Evolutionary conservation across 2,329 filamentous ascomycete genomes (phyloP), one percentile per base, ranked within the genome.

Genomic region (Daldinia sp.): DNA sequence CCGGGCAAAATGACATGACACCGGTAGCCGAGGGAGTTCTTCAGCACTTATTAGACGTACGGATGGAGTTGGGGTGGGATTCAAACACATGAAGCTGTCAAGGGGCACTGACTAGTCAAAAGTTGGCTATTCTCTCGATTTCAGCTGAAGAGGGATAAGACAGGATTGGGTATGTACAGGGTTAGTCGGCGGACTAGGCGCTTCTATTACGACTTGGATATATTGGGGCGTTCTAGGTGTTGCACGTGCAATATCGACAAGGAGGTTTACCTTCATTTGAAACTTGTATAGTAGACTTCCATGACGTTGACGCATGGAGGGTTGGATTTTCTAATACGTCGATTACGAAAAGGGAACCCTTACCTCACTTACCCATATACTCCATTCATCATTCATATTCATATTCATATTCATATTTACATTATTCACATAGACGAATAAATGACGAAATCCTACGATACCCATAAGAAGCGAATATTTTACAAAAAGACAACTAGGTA

Each of bases 11-110:
- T 18, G 84, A 82, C 7, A 85, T 88, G 79, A 85, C 85, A 20
- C 86, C 86, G 4, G 84, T 88, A 13, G 84, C 86, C 0, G 87
- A 89, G 55, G 87, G 87, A 0, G 83, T 90, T 48, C 63, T 87
- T 89, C 84, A 85, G 84, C 61, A 72, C 65, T 84, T 86, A 0
- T 87, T 90, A 83, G 87, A 90, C 70, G 84, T 71, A 35, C 63
- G 84, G 10, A 88, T 90, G 85, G 87, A 88, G 70, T 78, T 86
- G 65, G 78, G 76, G 18, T 87, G 85, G 85, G 84, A 85, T 64
- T 77, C 75, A 7, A 70, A 73, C 10, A 66, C 75, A 20, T 74
- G 67, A 59, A 48, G 46, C 30, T 61, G 7, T 55, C n/a, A 28
- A 60, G 6, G 42, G 51, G 6, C 55, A 4, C 23, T 55, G 7